Conservation (phyloP, 2,329 filamentous ascomycete genomes). For the Pseudophaeomoniella oleicola region DNA sequence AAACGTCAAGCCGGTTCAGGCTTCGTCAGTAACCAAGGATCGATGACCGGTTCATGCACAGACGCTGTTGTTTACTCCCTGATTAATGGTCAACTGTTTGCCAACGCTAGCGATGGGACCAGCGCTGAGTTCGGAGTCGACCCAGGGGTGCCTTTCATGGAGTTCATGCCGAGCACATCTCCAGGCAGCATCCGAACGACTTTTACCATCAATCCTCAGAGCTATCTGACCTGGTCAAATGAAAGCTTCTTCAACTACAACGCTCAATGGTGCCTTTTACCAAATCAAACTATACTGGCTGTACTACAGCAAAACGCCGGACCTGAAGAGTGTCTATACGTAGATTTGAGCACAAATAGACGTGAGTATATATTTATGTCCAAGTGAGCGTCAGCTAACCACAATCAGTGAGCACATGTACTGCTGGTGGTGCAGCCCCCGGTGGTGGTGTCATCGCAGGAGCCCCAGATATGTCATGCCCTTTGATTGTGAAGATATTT, state of each 20-base stretch:
- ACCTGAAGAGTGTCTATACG: slow-evolving; percentile 8
- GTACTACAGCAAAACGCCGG: slow-evolving; percentile 8
- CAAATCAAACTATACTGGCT: slow-evolving; percentile 8
- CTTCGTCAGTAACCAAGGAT: slow-evolving; percentile 7
- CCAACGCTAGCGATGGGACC: slow-evolving; percentile 7
- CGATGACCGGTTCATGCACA: slow-evolving; percentile 6
- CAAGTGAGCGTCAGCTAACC: too few relatives aligned
- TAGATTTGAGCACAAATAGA: slow-evolving; percentile 6
- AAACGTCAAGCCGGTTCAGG: slow-evolving; percentile 3
- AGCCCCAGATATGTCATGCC: too few relatives aligned
- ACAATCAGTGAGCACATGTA: too few relatives aligned
- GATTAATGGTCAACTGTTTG: slow-evolving; percentile 9
- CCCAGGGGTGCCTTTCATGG: slow-evolving; percentile 5
- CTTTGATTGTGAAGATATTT: too few relatives aligned
- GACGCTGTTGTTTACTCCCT: slow-evolving; percentile 8
- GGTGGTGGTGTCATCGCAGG: too few relatives aligned
- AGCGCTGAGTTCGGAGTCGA: slow-evolving; percentile 8
- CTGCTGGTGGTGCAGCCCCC: too few relatives aligned
- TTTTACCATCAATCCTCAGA: slow-evolving; percentile 8
- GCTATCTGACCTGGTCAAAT: slow-evolving; percentile 10
- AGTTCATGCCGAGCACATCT: slow-evolving; percentile 7
- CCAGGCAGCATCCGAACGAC: slow-evolving; percentile 9
- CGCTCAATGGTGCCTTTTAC: slow-evolving; percentile 9
- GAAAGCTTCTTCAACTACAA: slow-evolving; percentile 8
- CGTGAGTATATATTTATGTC: too few relatives aligned